Base-by-base conservation (phyloP, 2,329 filamentous ascomycete genomes). In the Stenocarpella maydis region DNA sequence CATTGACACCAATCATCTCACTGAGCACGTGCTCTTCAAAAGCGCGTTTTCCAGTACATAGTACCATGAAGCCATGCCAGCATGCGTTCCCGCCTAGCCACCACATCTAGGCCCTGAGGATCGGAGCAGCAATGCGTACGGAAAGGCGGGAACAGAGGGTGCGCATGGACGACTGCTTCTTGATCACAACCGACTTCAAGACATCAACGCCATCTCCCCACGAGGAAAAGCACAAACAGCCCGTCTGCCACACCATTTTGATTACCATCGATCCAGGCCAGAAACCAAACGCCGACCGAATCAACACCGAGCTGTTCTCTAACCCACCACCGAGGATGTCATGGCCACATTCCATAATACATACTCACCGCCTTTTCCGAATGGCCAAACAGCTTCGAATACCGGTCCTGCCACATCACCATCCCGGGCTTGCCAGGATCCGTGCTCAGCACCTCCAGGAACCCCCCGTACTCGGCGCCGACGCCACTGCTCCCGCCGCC, bases 361-460 rank as follows among this genome's bases (percentile, higher is more conserved):
- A 70, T 54, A 21, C 43, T 43, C 55, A 58, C 53, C 14, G 67
- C 76, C 41, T 65, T 58, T n/a, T 70, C 63, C 15, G 69, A 28
- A 15, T 63, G 67, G 15, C 78, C 78, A 67, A 77, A 79, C 24
- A 81, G 58, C 31, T 75, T 77, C 17, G 79, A 77, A 70, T 75
- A 78, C 55, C 71, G 58, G 73, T 80, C 79, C 65, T 75, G 72
- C 76, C 78, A 81, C 69, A 80, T 69, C 34, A 47, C 45, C 65
- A 63, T n/a, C 24, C 55, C 52, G 24, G 31, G 54, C 9, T 64
- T 71, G 19, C 64, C 67, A 19, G 67, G 67, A 21, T 69, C 69
- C 41, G 70, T 66, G 41, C 67, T 66, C 9, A 54, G n/a, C 52
- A 71, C 24, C 31, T 47, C n/a, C 37, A 45, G 5, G 31, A 47